phyloP scores from a whole-genome alignment of 805 yeast genomes.

The Nakazawaea holstii region DNA sequence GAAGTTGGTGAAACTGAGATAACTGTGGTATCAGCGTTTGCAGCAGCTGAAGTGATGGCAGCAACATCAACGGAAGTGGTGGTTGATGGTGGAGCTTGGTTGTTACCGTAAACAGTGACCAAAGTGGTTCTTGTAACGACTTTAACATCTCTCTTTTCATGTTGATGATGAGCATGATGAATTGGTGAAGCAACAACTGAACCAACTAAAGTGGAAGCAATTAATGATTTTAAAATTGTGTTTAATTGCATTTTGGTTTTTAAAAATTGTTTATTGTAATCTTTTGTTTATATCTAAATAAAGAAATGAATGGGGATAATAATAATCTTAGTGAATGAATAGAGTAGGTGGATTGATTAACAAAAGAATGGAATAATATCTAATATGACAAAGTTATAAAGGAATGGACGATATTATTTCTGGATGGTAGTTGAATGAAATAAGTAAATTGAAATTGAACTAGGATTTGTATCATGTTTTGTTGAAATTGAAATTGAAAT shows the following conservation, averaged over 20 bases:
- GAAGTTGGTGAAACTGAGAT: conserved; percentile 24
- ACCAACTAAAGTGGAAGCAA: conserved; percentile 43
- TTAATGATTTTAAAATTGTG: conserved; percentile 35
- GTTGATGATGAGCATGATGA: conserved; percentile 53
- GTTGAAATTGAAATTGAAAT: too few species aligned
- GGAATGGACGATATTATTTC: conserved; percentile 10
- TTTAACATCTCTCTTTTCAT: conserved; percentile 50
- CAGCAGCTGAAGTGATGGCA: conserved; percentile 13
- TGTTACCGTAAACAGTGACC: conserved; percentile 37
- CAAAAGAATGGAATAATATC: not conserved
- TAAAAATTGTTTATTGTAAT: too few species aligned
- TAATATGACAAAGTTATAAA: not conserved
- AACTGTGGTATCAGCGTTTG: conserved; percentile 16
- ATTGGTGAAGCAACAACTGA: conserved; percentile 55
- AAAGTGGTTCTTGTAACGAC: conserved; percentile 43
- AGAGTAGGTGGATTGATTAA: not conserved
- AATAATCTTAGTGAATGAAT: not conserved
- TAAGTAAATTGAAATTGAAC: not conserved
- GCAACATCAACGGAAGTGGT: conserved; percentile 21
- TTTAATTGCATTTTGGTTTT: conserved; percentile 20
- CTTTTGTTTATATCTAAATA: not conserved
- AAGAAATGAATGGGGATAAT: not conserved
- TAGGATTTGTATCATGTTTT: not conserved
- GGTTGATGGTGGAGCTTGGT: conserved; percentile 24
- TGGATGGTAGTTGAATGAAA: not conserved